Base-by-base conservation (phyloP, 768 basidiomycete genomes). In the Podaxis rugospora region DNA sequence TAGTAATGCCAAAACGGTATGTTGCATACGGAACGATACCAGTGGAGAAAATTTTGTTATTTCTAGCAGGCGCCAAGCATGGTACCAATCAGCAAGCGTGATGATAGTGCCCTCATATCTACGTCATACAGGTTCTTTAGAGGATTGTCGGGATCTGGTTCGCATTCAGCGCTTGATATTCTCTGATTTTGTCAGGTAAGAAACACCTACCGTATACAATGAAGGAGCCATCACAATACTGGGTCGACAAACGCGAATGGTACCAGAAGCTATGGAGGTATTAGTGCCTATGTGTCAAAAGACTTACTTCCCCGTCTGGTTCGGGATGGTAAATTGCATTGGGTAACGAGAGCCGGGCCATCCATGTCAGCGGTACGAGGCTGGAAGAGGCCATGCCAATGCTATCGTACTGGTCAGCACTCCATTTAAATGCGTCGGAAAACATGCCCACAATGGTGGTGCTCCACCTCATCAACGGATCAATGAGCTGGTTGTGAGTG, bases 321-420 rank as follows among this genome's bases (percentile, higher is more conserved):
- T 18, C n/a, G 21, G 32, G 14, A 44, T 32, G 25, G 21, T 23
- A 32, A 54, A 61, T 9, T 61, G 44, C 62, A 62, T 36, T 60
- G 63, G 16, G 61, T 64, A 5, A 62, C 62, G 37, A 44, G 53
- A 13, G 64, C 60, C 69, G 73, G 70, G 6, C 82, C 83, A 52
- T 84, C 83, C 51, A 78, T 80, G 32, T 76, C 71, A 4, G 76
- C 76, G 4, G 78, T 76, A 35, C 74, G 68, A 51, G 74, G 67
- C 69, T 83, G 82, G 66, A 78, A 78, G 70, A 72, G 40, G 18
- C 36, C 55, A 44, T 32, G 46, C 44, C 44, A 58, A 3, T 51
- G 44, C 61, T 32, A 59, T 21, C 36, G 27, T 10, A 10, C 16
- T 23, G 16, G 35, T 25, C 51, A 56, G 35, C 1, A 27, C n/a